phyloP scores from a whole-genome alignment of 2,329 filamentous ascomycete species.

The Uncinocarpus reesii region DNA sequence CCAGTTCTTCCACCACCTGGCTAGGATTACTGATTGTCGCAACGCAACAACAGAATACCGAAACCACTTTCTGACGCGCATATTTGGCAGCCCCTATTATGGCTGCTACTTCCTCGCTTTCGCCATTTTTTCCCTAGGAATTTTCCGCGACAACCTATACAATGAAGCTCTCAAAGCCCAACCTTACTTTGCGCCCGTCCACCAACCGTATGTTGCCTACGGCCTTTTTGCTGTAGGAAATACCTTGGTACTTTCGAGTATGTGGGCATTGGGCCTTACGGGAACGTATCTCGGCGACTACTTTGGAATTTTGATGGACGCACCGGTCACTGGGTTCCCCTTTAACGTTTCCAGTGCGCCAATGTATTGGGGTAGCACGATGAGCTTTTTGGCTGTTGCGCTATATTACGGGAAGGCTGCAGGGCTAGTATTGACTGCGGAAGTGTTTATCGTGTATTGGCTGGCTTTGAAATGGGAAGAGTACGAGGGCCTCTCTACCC shows the following conservation, averaged over 20 bases:
- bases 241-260: conserved; percentile 73
- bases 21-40: conserved; percentile 14
- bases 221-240: conserved; percentile 67
- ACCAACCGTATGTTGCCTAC: conserved; percentile 55
- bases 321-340: conserved; percentile 86
- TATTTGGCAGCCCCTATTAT: conserved; percentile 66
- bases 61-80: conserved; percentile 76
- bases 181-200: conserved; percentile 64
- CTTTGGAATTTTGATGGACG: conserved; percentile 95
- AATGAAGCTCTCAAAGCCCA: conserved; percentile 68
- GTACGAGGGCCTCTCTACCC: conserved; percentile 33
- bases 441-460: conserved; percentile 69
- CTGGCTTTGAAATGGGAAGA: conserved; percentile 81
- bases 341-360: conserved; percentile 85
- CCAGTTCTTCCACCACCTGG: conserved; percentile 7
- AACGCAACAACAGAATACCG: conserved; percentile 60
- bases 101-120: conserved; percentile 85
- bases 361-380: conserved; percentile 92
- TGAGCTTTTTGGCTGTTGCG: conserved; percentile 83
- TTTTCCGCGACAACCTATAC: conserved; percentile 80
- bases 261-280: conserved; percentile 84
- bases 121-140: conserved; percentile 82
- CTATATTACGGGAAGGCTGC: conserved; percentile 80
- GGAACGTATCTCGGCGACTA: conserved; percentile 97
- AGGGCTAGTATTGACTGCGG: conserved; percentile 62